Evolutionary conservation across 2,329 filamentous ascomycete genomes (phyloP).

Genomic region (Amauroascus niger): DNA sequence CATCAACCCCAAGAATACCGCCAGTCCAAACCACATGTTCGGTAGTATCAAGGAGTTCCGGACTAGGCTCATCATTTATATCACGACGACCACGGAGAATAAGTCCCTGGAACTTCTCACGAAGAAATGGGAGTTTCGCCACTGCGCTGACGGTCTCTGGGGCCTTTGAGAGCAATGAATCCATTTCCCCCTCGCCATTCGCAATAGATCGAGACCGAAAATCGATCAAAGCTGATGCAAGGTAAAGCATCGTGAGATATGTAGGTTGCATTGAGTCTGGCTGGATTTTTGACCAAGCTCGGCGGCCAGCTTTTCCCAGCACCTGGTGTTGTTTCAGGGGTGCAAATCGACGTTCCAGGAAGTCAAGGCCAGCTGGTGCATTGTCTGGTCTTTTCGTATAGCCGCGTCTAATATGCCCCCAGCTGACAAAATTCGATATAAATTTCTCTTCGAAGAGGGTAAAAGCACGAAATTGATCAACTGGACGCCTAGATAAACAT

Average conservation of each 20-base stretch:
- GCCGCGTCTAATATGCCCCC: constrained; percentile 41
- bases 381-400: constrained; percentile 25
- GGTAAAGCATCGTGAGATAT: constrained; percentile 37
- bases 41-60: constrained; percentile 9
- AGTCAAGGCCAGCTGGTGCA: constrained; percentile 24
- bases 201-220: constrained; percentile 30
- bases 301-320: constrained; percentile 26
- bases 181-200: constrained; percentile 26
- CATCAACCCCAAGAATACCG: constrained; percentile 26
- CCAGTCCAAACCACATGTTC: constrained; percentile 29
- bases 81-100: constrained; percentile 24
- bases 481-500: constrained; percentile 48
- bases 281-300: constrained; percentile 30
- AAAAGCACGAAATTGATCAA: constrained; percentile 54
- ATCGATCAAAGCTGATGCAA: constrained; percentile 34
- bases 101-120: constrained; percentile 34
- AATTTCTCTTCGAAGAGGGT: constrained; percentile 63
- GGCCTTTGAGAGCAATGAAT: constrained; percentile 24
- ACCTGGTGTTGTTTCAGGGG: constrained; percentile 20
- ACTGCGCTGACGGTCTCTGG: constrained; percentile 32
- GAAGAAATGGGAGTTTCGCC: constrained; percentile 31
- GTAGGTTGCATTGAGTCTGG: constrained; percentile 37
- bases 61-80: background rate
- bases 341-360: constrained; percentile 24
- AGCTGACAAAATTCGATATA: constrained; percentile 70